Evolutionary conservation across 345 rosid species (phyloP), one percentile per base, ranked within the genome.

Genomic region (Citrus maxima): DNA sequence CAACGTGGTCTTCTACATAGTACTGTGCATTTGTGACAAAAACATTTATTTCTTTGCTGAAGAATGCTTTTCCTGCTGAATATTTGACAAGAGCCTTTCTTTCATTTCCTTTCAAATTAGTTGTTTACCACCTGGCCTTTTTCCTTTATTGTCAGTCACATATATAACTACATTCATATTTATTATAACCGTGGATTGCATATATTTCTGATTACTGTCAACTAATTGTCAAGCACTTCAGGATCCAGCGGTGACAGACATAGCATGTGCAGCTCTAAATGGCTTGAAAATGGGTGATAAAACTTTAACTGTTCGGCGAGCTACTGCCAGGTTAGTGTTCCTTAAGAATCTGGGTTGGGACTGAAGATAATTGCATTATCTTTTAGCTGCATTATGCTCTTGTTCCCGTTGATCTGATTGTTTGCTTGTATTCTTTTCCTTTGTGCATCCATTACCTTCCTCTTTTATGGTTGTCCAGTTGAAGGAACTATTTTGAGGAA

Each of bases 231-330:
- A 63, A 64, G 40, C 49, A 8, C 69, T 7, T 72, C 74, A 79
- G 81, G 82, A 82, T 79, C 82, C 82, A 42, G 60, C 80, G 0
- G 85, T 82, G 67, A 82, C 85, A n/a, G 85, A 82, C 66, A 72
- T 79, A 16, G 85, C 82, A 8, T 82, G 85, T 76, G 85, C 82
- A 32, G 82, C 85, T 65, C 80, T 82, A 16, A 82, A 82, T 79
- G 85, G 85, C 75, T 75, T 82, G 77, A 79, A 82, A 79, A 79
- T 82, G 85, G 85, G 85, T 14, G 85, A 82, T 68, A 82, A 79
- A 66, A 82, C 85, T 66, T 72, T 79, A 67, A 82, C 82, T 55
- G 85, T 82, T 18, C 77, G 82, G 25, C 85, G 85, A 49, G 85
- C 83, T 61, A 73, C 84, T 56, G 77, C 66, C 69, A 81, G 84